Conservation (phyloP, 2,329 filamentous ascomycete genomes). For the Capronia americana region DNA sequence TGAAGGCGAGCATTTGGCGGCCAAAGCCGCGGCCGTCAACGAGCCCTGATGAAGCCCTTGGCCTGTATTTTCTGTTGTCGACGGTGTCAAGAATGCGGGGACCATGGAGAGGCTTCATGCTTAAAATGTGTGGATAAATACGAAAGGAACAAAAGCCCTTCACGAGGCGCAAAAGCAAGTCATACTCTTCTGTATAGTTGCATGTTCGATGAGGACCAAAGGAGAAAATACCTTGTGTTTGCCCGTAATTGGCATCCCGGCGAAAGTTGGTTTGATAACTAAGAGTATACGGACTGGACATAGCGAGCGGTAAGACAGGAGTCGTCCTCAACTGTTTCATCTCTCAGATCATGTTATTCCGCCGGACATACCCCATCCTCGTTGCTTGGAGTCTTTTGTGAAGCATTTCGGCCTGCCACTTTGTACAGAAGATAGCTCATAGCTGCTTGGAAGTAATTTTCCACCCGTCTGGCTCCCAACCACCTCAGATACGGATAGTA, state of each 20-base stretch:
- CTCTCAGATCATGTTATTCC: background rate
- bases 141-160: background rate
- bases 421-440: background rate
- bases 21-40: slow-evolving; percentile 36
- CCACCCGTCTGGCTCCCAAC: background rate
- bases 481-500: background rate
- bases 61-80: background rate
- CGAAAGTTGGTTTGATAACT: background rate
- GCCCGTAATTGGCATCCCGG: background rate
- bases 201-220: background rate
- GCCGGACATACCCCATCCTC: background rate
- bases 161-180: background rate
- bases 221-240: background rate
- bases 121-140: background rate
- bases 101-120: background rate
- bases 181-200: background rate
- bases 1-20: slow-evolving; percentile 36
- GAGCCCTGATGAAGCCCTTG: slow-evolving; percentile 31
- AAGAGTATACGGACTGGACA: background rate
- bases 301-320: background rate
- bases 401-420: background rate
- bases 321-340: background rate
- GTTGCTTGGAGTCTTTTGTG: background rate
- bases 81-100: background rate
- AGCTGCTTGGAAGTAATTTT: background rate